phyloP scores from a whole-genome alignment of 2,329 filamentous ascomycete genomes.

The Sphaerulina populicola region DNA sequence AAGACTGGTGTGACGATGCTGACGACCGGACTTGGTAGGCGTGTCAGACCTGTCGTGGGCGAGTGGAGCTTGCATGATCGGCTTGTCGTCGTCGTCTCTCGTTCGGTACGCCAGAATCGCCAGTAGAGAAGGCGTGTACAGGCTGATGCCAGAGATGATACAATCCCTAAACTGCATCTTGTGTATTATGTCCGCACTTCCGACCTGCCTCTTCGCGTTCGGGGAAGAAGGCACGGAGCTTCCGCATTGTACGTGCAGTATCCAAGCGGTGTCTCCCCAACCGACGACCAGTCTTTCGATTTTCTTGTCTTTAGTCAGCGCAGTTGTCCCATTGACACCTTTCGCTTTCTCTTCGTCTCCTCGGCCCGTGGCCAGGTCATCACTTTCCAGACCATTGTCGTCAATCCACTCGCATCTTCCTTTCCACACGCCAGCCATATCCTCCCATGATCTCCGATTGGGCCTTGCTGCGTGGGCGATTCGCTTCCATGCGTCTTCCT shows the following conservation, averaged over 20 bases:
- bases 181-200: slow-evolving; percentile 81
- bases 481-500: slow-evolving; percentile 84
- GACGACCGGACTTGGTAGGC: slow-evolving; percentile 54
- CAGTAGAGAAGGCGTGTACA: slow-evolving; percentile 88
- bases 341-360: slow-evolving; percentile 25
- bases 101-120: slow-evolving; percentile 86
- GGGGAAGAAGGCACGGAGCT: slow-evolving; percentile 56
- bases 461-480: slow-evolving; percentile 88
- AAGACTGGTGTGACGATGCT: slow-evolving; percentile 66
- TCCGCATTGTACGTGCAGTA: slow-evolving; percentile 73
- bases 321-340: slow-evolving; percentile 24
- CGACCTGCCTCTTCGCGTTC: slow-evolving; percentile 63
- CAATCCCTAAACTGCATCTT: slow-evolving; percentile 87
- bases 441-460: slow-evolving; percentile 79
- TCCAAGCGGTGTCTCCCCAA: slow-evolving; percentile 94
- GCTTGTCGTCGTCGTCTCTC: slow-evolving; percentile 60
- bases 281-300: slow-evolving; percentile 78
- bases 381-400: slow-evolving; percentile 65
- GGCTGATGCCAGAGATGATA: slow-evolving; percentile 90
- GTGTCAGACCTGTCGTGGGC: slow-evolving; percentile 40
- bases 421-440: slow-evolving; percentile 95
- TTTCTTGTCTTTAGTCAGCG: slow-evolving; percentile 25
- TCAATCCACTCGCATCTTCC: slow-evolving; percentile 89
- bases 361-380: slow-evolving; percentile 48
- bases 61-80: slow-evolving; percentile 28